A percentile compares a stretch with the other conserved stretches of the same genome.
Conservation (phyloP, 1,284 basidiomycete genomes). For the Mycosarcoma maydis region DNA sequence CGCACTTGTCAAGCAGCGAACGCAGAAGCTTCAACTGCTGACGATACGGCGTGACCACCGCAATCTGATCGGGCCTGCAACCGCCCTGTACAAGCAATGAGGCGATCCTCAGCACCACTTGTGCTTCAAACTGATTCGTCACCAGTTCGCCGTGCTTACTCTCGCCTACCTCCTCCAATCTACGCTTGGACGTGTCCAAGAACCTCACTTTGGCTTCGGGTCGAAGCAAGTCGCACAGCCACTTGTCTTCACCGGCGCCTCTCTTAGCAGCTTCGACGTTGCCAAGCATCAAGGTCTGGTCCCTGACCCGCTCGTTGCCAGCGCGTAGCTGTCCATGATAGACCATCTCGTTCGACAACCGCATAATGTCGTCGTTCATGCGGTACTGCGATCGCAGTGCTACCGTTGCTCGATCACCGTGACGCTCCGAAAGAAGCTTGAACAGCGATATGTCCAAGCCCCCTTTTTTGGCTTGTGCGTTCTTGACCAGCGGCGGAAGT, state of each 20-base stretch:
- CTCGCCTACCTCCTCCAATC: conserved; percentile 78
- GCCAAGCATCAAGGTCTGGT: conserved; percentile 73
- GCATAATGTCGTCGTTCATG: conserved; percentile 98
- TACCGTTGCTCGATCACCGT: conserved; percentile 79
- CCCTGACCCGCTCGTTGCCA: conserved; percentile 78
- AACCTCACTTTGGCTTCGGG: conserved; percentile 86
- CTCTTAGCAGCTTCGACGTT: conserved; percentile 50
- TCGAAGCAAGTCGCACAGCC: conserved; percentile 77
- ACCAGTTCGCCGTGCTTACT: conserved; percentile 28
- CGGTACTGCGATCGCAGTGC: conserved; percentile 89
- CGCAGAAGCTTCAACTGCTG: conserved; percentile 91
- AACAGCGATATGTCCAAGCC: conserved; percentile 92
- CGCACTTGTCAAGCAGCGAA: conserved; percentile 45
- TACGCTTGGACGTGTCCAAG: conserved; percentile 81
- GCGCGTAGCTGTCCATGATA: conserved; percentile 83
- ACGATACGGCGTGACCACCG: conserved; percentile 88
- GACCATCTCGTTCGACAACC: conserved; percentile 86
- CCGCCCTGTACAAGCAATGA: conserved; percentile 76
- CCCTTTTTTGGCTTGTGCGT: conserved; percentile 76
- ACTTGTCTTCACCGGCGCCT: background rate
- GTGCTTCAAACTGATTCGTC: conserved; percentile 82
- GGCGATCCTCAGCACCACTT: conserved; percentile 73
- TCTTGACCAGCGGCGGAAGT: conserved; percentile 85
- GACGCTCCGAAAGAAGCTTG: conserved; percentile 82
- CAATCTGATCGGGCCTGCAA: conserved; percentile 77